These are phyloP conservation scores for Saitozyma sp. DNA, from an alignment of 768 basidiomycete genomes.

Conservation along the genomic window DNA sequence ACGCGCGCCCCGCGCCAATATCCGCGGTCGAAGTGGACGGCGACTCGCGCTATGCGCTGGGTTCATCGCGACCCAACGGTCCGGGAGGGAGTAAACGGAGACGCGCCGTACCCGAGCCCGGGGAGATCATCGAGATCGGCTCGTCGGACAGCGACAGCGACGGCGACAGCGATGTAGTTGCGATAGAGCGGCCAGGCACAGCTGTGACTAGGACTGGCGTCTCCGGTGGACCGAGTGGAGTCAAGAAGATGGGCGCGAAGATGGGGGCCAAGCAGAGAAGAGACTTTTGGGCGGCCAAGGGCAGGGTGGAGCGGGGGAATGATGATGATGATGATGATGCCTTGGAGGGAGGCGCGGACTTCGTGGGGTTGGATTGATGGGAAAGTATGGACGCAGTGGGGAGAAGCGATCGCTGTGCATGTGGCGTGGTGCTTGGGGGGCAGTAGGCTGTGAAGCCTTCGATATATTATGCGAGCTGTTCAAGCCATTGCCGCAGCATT, in stretches of 20 bases:
- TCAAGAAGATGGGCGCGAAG: slow-evolving; percentile 11
- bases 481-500: no score
- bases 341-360: slow-evolving; percentile 11
- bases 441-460: no score
- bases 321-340: slow-evolving; percentile 10
- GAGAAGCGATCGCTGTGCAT: no score
- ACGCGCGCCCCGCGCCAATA: background rate
- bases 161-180: background rate
- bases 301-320: background rate
- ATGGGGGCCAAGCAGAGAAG: slow-evolving; percentile 12
- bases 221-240: background rate
- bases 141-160: background rate
- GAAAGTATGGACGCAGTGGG: no score
- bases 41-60: slow-evolving; percentile 31
- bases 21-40: slow-evolving; percentile 11
- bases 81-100: slow-evolving; percentile 4
- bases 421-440: no score
- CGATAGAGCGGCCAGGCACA: background rate
- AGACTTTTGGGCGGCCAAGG: slow-evolving; percentile 40
- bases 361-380: slow-evolving; percentile 4
- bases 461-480: no score
- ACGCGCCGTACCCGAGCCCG: background rate
- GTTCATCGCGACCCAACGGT: background rate
- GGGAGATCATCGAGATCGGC: background rate
- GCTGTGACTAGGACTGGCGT: background rate